Conservation (phyloP, 305 asterid species). For the Plantago rigida region DNA sequence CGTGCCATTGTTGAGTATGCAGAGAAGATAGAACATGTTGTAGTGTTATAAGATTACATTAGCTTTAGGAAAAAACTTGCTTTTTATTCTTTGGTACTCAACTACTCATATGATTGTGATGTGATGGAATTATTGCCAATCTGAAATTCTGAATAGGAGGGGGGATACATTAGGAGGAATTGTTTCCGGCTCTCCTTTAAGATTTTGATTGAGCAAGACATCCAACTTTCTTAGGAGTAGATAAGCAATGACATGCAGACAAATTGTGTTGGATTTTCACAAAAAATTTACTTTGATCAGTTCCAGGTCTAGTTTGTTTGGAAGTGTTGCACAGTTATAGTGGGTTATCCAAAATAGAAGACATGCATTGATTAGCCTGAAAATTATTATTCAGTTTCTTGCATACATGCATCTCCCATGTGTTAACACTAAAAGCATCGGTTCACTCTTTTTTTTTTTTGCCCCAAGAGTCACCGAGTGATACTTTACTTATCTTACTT, state of each 20-base stretch:
- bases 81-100: background rate
- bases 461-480: slow-evolving; percentile 1
- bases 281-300: background rate
- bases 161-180: background rate
- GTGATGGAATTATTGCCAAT: background rate
- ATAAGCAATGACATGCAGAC: background rate
- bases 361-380: background rate
- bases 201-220: background rate
- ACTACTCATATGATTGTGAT: background rate
- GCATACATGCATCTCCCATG: slow-evolving; percentile 8
- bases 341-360: background rate
- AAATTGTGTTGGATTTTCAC: background rate
- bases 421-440: background rate
- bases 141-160: too few relatives aligned
- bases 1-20: background rate
- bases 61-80: slow-evolving; percentile 8
- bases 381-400: background rate
- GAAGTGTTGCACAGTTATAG: background rate
- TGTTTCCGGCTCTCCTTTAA: background rate
- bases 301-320: background rate
- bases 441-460: background rate
- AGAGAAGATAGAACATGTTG: background rate
- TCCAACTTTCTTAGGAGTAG: background rate
- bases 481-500: slow-evolving; percentile 12
- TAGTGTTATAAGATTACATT: slow-evolving; percentile 13